These are phyloP conservation scores for Lipomyces anomalus DNA, from an alignment of 805 yeast genomes.

Conservation along the genomic window DNA sequence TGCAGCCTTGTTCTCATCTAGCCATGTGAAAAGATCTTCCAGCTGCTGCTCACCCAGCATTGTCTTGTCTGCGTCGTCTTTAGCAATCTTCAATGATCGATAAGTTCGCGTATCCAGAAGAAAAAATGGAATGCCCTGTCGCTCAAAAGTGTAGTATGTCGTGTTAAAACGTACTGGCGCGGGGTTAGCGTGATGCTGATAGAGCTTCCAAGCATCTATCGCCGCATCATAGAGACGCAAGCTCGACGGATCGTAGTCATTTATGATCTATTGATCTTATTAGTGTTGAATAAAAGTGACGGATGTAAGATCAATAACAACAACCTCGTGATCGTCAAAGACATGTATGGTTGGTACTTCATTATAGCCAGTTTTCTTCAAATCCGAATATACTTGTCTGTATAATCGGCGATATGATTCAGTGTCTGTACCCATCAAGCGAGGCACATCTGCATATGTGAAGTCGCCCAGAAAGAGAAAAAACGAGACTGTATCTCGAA, in stretches of 20 bases:
- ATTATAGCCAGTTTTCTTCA: constrained; percentile 6
- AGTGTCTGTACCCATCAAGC: constrained; percentile 14
- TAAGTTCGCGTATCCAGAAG: constrained; percentile 23
- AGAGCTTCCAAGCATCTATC: constrained; percentile 19
- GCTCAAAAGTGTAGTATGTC: constrained; percentile 21
- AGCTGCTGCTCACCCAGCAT: constrained; percentile 25
- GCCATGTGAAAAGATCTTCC: constrained; percentile 22
- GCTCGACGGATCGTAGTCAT: constrained; percentile 20
- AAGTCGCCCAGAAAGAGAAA: constrained; percentile 27
- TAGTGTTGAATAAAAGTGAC: too few relatives aligned
- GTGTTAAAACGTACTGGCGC: constrained; percentile 11
- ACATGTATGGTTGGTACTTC: constrained; percentile 23
- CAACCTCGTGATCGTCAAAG: constrained; percentile 26
- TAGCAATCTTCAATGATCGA: constrained; percentile 16
- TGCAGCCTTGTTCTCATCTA: constrained; percentile 10
- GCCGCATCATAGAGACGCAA: constrained; percentile 13
- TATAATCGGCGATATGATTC: constrained; percentile 22
- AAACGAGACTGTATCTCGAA: constrained; percentile 13
- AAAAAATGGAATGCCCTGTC: constrained; percentile 27
- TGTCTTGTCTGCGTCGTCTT: constrained; percentile 23
- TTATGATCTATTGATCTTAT: constrained; percentile 20
- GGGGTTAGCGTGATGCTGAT: constrained; percentile 26
- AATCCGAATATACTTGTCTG: constrained; percentile 22
- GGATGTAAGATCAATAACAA: too few relatives aligned
- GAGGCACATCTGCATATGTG: constrained; percentile 27